Evolutionary conservation across 163 green algal genomes (phyloP).

Genomic region (Scenedesmus sp.): DNA sequence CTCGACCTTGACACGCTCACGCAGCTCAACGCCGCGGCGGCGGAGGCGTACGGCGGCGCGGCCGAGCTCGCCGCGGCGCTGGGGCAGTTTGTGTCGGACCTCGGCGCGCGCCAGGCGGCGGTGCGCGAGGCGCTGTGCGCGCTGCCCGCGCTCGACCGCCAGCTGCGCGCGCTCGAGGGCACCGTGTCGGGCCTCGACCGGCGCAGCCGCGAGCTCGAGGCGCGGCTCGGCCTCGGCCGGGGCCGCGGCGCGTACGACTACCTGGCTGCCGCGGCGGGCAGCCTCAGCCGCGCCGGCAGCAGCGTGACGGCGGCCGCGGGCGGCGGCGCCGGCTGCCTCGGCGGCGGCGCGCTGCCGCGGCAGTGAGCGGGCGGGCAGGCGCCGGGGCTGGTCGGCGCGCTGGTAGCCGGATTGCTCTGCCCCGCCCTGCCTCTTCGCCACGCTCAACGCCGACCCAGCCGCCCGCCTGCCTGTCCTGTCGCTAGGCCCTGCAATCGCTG

Average conservation of each 20-base stretch:
- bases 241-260: constrained; percentile 18
- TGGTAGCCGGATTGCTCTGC: no score
- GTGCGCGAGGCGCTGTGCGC: constrained; percentile 20
- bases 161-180: constrained; percentile 19
- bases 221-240: not conserved
- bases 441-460: no score
- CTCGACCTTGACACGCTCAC: constrained; percentile 6
- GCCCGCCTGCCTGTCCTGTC: no score
- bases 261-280: constrained; percentile 3
- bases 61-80: constrained; percentile 40
- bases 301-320: constrained; percentile 2
- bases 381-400: no score
- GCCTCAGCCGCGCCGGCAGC: constrained; percentile 11
- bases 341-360: not conserved
- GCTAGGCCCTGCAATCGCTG: no score
- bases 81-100: constrained; percentile 24
- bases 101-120: constrained; percentile 20
- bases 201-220: constrained; percentile 26
- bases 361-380: constrained; percentile 1
- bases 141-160: constrained; percentile 34
- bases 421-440: no score
- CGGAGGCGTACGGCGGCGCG: constrained; percentile 18
- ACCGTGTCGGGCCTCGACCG: constrained; percentile 22
- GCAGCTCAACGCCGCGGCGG: constrained; percentile 30
- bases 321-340: constrained; percentile 18